Base-by-base conservation (phyloP, 2,329 filamentous ascomycete genomes). In the Trichoderma koningii region DNA sequence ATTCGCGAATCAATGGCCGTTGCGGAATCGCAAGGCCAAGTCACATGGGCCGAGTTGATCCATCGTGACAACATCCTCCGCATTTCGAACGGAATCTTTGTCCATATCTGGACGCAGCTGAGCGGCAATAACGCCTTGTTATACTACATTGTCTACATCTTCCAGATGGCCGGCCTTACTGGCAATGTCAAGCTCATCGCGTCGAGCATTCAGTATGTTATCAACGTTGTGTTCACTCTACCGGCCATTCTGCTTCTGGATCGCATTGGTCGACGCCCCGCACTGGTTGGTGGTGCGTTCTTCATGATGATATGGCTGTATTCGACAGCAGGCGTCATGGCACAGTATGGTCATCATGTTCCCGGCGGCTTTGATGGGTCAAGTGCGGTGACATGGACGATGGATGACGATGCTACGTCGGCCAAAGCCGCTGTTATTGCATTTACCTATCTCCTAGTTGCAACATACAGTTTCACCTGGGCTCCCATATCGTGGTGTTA, bases 51-150 rank as follows among this genome's bases (percentile, higher is more conserved):
- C 15, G 57, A 61, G 47, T 51, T 61, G 21, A 42, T 61, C 21
- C 57, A 61, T 48, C 57, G 30, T 26, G 57, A 61, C 57, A 61
- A 61, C 14, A 52, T 61, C n/a, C 57, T 44, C 30, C 57, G 57
- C 21, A 52, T 52, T n/a, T 42, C 47, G 34, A 61, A 52, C 15
- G 57, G 57, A 42, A 52, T 61, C 15, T 61, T 61, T 19, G 57
- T 61, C 14, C 57, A 61, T 12, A 52, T 61, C 14, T 61, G 57
- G 47, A 52, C 57, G 14, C 57, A 61, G 14, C 7, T 61, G 19
- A 61, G 57, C 19, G 57, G 57, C 34, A 61, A 61, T n/a, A 61
- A 61, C 15, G 57, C 57, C 10, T 42, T 61, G 34, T 21, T 52
- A 6, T 61, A 61, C 21, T 52, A 52, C 17, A 61, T 61, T 44